Evolutionary conservation across 495 filamentous ascomycete genomes (phyloP).

Genomic region (Polyplosphaeria fusca): DNA sequence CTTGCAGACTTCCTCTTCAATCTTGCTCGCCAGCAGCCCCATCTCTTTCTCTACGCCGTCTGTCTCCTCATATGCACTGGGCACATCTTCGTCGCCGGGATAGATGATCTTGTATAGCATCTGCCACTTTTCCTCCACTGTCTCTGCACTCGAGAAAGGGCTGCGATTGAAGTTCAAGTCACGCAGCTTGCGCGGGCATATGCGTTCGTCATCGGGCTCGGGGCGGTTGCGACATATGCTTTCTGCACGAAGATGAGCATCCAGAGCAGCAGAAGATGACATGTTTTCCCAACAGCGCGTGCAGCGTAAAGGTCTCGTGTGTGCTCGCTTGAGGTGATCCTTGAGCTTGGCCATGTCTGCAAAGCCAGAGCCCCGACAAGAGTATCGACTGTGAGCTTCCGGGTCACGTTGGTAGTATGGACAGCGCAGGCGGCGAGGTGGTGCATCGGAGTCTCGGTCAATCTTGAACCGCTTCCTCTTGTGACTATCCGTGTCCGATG

Average conservation of each 20-base stretch:
- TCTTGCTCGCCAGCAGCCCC: not conserved
- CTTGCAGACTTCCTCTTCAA: not conserved
- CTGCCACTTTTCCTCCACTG: slow-evolving; percentile 3
- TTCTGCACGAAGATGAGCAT: not conserved
- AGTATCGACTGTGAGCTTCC: not conserved
- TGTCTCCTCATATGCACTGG: not conserved
- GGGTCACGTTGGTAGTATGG: not conserved
- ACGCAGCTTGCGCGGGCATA: not conserved
- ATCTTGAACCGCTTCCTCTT: not conserved
- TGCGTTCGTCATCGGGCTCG: not conserved
- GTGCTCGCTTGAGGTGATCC: slow-evolving; percentile 4
- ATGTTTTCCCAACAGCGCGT: not conserved
- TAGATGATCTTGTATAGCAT: slow-evolving; percentile 1
- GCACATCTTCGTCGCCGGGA: slow-evolving; percentile 4
- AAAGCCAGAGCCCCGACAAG: not conserved
- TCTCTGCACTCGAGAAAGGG: not conserved
- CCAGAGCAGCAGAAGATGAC: not conserved
- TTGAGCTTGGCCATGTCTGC: slow-evolving; percentile 4
- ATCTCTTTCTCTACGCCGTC: not conserved
- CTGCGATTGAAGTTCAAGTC: slow-evolving; percentile 4
- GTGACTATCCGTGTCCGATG: no score
- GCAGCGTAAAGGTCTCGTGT: not conserved
- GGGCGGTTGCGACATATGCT: not conserved
- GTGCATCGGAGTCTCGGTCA: not conserved
- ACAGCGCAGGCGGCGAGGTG: not conserved